Evolutionary conservation across 108 stramenopile genomes (phyloP).

Genomic region (Skeletonema costatum): DNA sequence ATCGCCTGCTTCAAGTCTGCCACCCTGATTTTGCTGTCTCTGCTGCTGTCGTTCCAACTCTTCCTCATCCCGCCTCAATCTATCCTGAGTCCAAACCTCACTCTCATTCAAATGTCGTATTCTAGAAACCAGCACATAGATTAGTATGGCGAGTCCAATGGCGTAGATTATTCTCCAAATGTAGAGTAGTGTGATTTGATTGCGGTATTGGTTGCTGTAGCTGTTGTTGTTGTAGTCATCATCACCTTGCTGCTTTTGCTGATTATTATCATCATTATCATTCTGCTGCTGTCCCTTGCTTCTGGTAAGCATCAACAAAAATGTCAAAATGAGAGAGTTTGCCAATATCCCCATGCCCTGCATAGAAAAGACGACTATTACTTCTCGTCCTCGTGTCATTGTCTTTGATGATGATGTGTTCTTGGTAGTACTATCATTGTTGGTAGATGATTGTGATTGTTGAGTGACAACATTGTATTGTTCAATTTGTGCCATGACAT

Average conservation of each 20-base stretch:
- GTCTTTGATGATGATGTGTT: not conserved
- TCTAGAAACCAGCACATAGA: conserved; percentile 54
- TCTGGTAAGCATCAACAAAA: conserved; percentile 44
- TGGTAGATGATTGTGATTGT: not conserved
- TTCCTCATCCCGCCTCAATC: not conserved
- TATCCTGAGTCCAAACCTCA: conserved; percentile 54
- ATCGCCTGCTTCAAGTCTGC: not conserved
- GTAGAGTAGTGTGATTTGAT: conserved; percentile 28
- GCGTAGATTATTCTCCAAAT: conserved; percentile 67
- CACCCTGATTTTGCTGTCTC: not conserved
- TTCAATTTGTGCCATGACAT: not conserved
- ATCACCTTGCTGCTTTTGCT: not conserved
- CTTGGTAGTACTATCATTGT: not conserved
- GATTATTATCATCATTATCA: conserved; percentile 9
- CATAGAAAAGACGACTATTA: conserved; percentile 73
- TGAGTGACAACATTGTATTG: not conserved
- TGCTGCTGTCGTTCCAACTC: not conserved
- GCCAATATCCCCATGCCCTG: conserved; percentile 78
- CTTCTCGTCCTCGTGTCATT: conserved; percentile 49
- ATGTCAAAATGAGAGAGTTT: conserved; percentile 55
- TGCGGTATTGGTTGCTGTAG: conserved; percentile 12
- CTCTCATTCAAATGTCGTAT: conserved; percentile 56
- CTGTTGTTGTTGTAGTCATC: conserved; percentile 5
- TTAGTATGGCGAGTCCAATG: conserved; percentile 53
- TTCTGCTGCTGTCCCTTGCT: not conserved